Conservation (phyloP, 306 rosid species). For the Quercus gilva region DNA sequence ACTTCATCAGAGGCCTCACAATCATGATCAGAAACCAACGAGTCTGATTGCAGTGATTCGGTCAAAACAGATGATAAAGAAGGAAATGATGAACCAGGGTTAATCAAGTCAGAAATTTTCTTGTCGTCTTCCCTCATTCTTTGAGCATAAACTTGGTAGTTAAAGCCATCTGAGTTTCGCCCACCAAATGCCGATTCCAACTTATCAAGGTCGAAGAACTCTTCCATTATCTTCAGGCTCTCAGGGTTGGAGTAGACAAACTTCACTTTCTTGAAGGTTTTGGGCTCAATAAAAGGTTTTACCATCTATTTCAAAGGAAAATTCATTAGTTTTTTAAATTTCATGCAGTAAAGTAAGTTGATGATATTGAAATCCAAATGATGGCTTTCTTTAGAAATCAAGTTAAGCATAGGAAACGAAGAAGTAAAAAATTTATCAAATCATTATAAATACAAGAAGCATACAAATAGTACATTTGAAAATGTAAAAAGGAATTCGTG, state of each 20-base stretch:
- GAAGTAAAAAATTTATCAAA: too few species aligned
- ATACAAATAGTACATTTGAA: too few species aligned
- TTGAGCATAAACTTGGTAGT: constrained; percentile 47
- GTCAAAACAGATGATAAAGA: background rate
- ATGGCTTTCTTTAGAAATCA: background rate
- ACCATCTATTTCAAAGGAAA: constrained; percentile 48
- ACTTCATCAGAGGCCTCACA: constrained; percentile 28
- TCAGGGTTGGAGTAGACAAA: constrained; percentile 66
- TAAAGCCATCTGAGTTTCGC: constrained; percentile 32
- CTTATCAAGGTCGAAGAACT: constrained; percentile 52
- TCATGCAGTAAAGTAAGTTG: background rate
- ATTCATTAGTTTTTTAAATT: constrained; percentile 1
- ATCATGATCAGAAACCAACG: constrained; percentile 16
- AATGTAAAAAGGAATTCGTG: too few species aligned
- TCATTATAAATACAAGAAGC: too few species aligned
- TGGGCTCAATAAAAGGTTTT: constrained; percentile 72
- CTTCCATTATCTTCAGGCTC: constrained; percentile 60
- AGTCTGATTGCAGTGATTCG: constrained; percentile 25
- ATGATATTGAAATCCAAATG: background rate
- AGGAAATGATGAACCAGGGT: constrained; percentile 41
- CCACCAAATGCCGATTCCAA: constrained; percentile 75
- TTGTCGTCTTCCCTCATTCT: constrained; percentile 63
- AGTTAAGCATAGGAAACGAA: too few species aligned
- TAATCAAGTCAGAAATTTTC: constrained; percentile 30
- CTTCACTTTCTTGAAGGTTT: constrained; percentile 62